phyloP scores from a whole-genome alignment of 305 asterid species.

The Coffea humblotiana region DNA sequence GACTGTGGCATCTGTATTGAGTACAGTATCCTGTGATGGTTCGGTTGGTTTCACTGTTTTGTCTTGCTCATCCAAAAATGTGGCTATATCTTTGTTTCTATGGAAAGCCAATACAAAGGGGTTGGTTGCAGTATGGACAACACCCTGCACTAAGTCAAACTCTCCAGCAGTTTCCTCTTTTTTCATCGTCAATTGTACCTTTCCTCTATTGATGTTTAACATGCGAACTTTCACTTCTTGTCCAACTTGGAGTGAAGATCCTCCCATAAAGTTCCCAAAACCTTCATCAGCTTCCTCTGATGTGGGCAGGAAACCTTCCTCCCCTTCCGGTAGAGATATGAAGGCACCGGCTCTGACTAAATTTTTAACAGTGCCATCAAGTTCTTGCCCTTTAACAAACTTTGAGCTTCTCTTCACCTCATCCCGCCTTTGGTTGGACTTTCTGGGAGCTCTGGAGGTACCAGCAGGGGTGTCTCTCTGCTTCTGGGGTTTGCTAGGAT shows the following conservation, averaged over 20 bases:
- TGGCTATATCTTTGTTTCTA: slow-evolving; percentile 56
- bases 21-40: slow-evolving; percentile 22
- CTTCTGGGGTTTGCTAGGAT: slow-evolving; percentile 43
- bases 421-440: slow-evolving; percentile 52
- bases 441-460: slow-evolving; percentile 67
- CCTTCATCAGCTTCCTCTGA: slow-evolving; percentile 82
- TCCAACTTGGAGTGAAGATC: slow-evolving; percentile 72
- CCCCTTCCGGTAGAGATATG: slow-evolving; percentile 90
- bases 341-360: slow-evolving; percentile 79
- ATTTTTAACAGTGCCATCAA: slow-evolving; percentile 87
- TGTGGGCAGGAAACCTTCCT: slow-evolving; percentile 89
- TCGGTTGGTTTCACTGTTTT: slow-evolving; percentile 40
- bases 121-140: slow-evolving; percentile 69
- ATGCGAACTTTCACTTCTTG: slow-evolving; percentile 96
- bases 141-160: slow-evolving; percentile 62
- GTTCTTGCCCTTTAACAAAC: slow-evolving; percentile 79
- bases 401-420: slow-evolving; percentile 56
- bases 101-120: slow-evolving; percentile 87
- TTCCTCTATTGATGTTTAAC: slow-evolving; percentile 74
- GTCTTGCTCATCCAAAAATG: slow-evolving; percentile 65
- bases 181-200: slow-evolving; percentile 92
- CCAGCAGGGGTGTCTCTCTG: slow-evolving; percentile 44
- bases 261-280: slow-evolving; percentile 57
- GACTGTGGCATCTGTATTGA: slow-evolving; percentile 22
- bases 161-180: slow-evolving; percentile 55